Evolutionary conservation across 331 rosid genomes (phyloP), one percentile per base, ranked within the genome.

Genomic region (Malus hybrid): DNA sequence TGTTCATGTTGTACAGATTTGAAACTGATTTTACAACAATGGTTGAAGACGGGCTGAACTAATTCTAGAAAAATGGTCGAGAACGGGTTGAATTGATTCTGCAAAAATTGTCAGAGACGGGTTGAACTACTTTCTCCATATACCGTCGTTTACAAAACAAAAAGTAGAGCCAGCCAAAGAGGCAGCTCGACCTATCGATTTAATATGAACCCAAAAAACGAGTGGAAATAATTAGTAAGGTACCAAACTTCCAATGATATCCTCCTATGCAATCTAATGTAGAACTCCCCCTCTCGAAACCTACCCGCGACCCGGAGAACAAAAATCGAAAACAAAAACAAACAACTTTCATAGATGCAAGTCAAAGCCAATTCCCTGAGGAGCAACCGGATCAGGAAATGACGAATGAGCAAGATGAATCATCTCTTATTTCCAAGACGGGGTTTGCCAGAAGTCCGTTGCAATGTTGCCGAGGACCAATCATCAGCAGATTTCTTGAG

Each of bases 391-490:
- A 63, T 70, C 44, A 29, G 42, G 15, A 19, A 10, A 52, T 28
- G 54, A 12, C 50, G 29, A 74, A 14, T 59, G 11, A 71, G 71
- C 42, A 9, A 14, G 11, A 79, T 16, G 32, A 71, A 76, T 69
- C 75, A 81, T 78, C 73, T 74, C 65, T 79, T 80, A 56, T 69
- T 80, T 77, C 82, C 76, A 36, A 18, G 44, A 77, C 1, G 73
- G 52, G 80, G 81, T 69, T 79, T 84, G 8, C 74, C 52, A 27
- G 67, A 73, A 70, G 75, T 44, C 62, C 78, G 80, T 20, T 75
- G 83, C 34, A 55, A 66, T 80, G 74, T 78, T 69, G 83, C 29
- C 19, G 70, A 28, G 67, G 78, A 76, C 71, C 14, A 61, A 62
- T 71, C 81, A 69, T 79, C 88, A 5, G 39, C 50, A 12, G 71